Conservation (phyloP, 768 basidiomycete genomes). For the Multifurca ochricompacta region DNA sequence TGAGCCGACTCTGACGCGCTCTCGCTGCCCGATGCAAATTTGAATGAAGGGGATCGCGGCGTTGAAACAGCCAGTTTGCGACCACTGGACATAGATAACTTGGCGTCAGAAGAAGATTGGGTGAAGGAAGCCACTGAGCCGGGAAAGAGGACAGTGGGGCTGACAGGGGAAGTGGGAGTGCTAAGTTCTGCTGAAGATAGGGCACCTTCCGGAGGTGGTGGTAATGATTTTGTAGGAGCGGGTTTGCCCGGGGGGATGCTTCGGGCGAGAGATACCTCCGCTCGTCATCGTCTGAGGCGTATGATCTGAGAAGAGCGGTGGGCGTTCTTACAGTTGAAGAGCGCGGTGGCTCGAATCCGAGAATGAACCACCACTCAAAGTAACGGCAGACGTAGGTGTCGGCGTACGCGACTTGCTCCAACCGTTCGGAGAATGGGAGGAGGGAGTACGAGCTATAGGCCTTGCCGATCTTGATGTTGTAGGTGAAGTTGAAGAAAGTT, state of each 20-base stretch:
- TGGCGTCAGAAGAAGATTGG: conserved; percentile 1
- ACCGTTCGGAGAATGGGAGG: background rate
- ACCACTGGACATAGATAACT: background rate
- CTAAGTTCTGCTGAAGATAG: background rate
- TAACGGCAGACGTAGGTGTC: conserved; percentile 9
- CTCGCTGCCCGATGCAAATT: conserved; percentile 13
- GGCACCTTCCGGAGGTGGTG: conserved; percentile 8
- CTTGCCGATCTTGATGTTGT: conserved; percentile 7
- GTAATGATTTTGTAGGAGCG: conserved; percentile 15
- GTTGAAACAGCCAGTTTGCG: conserved; percentile 15
- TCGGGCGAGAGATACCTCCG: conserved; percentile 10
- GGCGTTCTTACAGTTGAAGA: background rate
- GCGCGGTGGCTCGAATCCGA: conserved; percentile 15
- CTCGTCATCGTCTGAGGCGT: conserved; percentile 17
- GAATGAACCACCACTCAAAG: conserved; percentile 12
- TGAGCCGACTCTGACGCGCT: conserved; percentile 15
- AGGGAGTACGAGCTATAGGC: conserved; percentile 5
- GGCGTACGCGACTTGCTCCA: conserved; percentile 16
- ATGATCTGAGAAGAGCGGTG: conserved; percentile 4
- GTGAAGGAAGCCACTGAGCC: background rate
- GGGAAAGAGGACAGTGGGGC: conserved; percentile 3
- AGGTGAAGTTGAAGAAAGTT: conserved; percentile 13
- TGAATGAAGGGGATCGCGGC: conserved; percentile 6
- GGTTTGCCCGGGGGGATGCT: conserved; percentile 15
- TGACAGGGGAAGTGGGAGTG: conserved; percentile 4